Base-by-base conservation (phyloP, 345 rosid genomes). In the Pelargonium nanum region DNA sequence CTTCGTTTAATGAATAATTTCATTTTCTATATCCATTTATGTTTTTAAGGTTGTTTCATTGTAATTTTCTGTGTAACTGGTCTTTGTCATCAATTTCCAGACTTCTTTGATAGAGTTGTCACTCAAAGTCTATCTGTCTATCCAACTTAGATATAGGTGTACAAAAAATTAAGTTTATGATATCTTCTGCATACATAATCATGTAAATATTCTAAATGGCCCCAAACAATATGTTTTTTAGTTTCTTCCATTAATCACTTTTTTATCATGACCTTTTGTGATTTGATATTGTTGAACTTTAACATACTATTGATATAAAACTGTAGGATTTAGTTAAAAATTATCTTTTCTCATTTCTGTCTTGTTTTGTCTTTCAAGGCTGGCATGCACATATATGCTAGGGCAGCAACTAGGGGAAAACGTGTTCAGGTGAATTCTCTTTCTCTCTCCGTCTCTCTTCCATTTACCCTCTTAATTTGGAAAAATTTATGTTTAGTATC, bases 341-440 rank as follows among this genome's bases (percentile, higher is more conserved):
- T 57, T 59, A 22, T 24, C 19, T 30, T 58, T 19, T 22, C 1
- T 16, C 22, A 10, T 17, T 12, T 30, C 1, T 5, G 26, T 40
- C 22, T 25, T 57, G 19, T 32, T 34, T 40, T 21, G 15, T 26
- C 34, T 59, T 32, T 61, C 44, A 50, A 78, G 82, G 72, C 70
- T 64, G 77, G 82, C 24, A 65, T 65, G 26, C 65, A 64, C 55
- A 72, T 69, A 16, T 70, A 58, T 69, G 62, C 70, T 19, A 75
- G 76, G 55, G 82, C 82, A 64, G 69, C 79, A 57, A 67, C 77
- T 44, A 62, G 65, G 58, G 73, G 75, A 53, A 78, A 74, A 65
- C 74, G 77, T 0, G 55, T 72, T 48, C 82, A 78, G 75, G 82
- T 72, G 61, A 69, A 50, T 56, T 56, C 28, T 22, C 22, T 26